A percentile compares a stretch with the other conserved stretches of the same genome.
Evolutionary conservation across 2,329 filamentous ascomycete species (phyloP).

Genomic region (Clarireedia sp.): DNA sequence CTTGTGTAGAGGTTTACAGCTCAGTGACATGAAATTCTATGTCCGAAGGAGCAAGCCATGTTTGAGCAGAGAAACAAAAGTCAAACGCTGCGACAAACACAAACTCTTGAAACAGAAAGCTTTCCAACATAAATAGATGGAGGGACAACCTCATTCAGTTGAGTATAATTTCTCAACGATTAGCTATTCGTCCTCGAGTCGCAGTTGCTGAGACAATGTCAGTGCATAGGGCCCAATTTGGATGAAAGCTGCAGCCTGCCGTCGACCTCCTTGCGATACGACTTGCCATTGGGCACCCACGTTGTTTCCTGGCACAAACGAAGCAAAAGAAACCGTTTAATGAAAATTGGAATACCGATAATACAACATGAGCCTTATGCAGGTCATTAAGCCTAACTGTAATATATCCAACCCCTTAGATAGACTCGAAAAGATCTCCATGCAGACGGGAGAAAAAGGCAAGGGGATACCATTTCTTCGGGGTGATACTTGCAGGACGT

Average conservation of each 20-base stretch:
- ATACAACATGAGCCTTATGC: conserved; percentile 16
- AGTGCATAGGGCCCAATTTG: conserved; percentile 17
- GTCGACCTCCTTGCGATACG: conserved; percentile 18
- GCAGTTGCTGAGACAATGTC: conserved; percentile 16
- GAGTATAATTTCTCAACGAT: conserved; percentile 3
- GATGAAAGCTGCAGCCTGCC: conserved; percentile 20
- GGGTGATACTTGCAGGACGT: too few relatives aligned
- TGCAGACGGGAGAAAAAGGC: conserved; percentile 2
- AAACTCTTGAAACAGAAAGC: neutral
- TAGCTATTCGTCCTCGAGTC: conserved; percentile 21
- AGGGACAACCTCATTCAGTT: neutral
- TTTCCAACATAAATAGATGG: neutral
- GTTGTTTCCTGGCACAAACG: conserved; percentile 26
- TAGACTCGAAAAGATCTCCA: conserved; percentile 22
- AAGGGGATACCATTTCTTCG: neutral
- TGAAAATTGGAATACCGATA: conserved; percentile 13
- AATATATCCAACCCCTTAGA: conserved; percentile 11
- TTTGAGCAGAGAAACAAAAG: neutral
- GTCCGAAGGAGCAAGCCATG: too few relatives aligned
- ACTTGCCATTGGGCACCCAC: conserved; percentile 24
- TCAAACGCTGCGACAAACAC: neutral
- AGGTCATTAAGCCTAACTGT: conserved; percentile 15
- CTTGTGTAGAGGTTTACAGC: conserved; percentile 2
- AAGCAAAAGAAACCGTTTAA: conserved; percentile 13
- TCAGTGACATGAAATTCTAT: conserved; percentile 3